phyloP scores from a whole-genome alignment of 2,329 filamentous ascomycete species.

The Colletotrichum coccodes region DNA sequence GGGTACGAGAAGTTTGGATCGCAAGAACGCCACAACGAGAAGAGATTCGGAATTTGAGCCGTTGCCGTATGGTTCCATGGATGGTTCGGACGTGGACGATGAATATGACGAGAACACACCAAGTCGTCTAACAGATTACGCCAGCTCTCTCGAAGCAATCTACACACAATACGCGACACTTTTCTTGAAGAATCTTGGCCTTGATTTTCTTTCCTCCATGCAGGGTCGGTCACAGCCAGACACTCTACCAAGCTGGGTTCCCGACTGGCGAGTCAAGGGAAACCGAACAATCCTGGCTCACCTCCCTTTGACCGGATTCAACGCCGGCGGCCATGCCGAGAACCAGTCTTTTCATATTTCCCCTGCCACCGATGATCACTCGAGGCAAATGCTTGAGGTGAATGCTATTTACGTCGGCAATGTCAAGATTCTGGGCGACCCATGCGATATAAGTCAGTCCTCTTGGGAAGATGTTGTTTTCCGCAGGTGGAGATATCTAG shows the following conservation, averaged over 20 bases:
- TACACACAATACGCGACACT: conserved; percentile 3
- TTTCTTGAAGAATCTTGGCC: background rate
- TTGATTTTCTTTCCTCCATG: conserved; percentile 10
- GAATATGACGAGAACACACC: background rate
- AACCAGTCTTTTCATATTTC: background rate
- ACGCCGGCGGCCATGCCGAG: background rate
- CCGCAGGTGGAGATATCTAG: background rate
- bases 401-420: background rate
- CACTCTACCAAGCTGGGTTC: background rate
- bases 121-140: background rate
- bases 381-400: background rate
- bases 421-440: background rate
- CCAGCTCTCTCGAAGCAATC: background rate
- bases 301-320: background rate
- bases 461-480: background rate
- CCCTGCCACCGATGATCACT: background rate
- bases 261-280: background rate
- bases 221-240: background rate
- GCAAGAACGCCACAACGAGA: background rate
- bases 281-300: background rate
- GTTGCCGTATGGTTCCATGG: background rate
- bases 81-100: background rate
- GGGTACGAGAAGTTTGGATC: background rate
- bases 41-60: background rate
- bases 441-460: background rate